A percentile compares a stretch with the other conserved stretches of the same genome.
Evolutionary conservation across 371 early-diverging fungal species (phyloP).

Genomic region (Paraphysoderma sedebokerense): DNA sequence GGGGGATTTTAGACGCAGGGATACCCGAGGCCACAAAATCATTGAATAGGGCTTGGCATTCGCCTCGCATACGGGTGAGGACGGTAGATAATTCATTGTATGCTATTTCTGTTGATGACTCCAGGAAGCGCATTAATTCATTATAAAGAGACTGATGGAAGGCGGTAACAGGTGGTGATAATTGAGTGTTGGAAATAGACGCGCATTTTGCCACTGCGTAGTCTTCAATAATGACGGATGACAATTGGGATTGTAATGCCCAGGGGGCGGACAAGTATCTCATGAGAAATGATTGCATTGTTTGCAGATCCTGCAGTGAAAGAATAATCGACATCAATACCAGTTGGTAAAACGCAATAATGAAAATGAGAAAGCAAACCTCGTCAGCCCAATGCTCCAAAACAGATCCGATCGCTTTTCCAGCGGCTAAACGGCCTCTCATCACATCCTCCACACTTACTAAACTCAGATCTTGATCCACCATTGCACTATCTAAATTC

Average conservation of each 20-base stretch:
- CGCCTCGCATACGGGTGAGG: slow-evolving; percentile 48
- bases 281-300: slow-evolving; percentile 7
- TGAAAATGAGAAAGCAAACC: slow-evolving; percentile 8
- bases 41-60: slow-evolving; percentile 49
- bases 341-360: no score
- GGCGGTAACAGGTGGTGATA: no score
- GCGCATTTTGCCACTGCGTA: slow-evolving; percentile 28
- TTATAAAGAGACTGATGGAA: no score
- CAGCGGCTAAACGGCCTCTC: slow-evolving; percentile 59
- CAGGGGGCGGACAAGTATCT: slow-evolving; percentile 36
- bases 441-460: slow-evolving; percentile 54
- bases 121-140: no score
- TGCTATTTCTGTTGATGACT: no score
- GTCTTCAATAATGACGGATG: slow-evolving; percentile 64
- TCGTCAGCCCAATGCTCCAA: slow-evolving; percentile 46
- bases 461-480: slow-evolving; percentile 73
- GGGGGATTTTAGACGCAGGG: slow-evolving; percentile 24
- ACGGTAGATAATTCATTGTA: slow-evolving; percentile 49
- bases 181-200: not conserved
- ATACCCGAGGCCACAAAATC: slow-evolving; percentile 36
- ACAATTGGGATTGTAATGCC: slow-evolving; percentile 64
- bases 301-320: not conserved
- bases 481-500: slow-evolving; percentile 70
- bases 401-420: slow-evolving; percentile 59
- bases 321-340: no score